phyloP scores from a whole-genome alignment of 495 filamentous ascomycete genomes.

The Coniosporium apollinis region DNA sequence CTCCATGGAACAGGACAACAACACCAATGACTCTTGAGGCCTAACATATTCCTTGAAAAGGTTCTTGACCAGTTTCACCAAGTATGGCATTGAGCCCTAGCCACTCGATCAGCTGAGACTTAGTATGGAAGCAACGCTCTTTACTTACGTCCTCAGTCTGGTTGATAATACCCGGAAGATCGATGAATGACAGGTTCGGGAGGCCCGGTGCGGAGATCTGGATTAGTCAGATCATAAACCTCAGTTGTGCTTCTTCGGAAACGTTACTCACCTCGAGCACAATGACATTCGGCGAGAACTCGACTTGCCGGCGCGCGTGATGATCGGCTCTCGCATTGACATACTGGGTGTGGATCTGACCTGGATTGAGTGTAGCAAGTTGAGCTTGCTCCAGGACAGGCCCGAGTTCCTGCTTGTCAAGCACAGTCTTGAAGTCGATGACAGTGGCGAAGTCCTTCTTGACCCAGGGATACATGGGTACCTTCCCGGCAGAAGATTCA shows the following conservation, averaged over 20 bases:
- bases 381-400: slow-evolving; percentile 51
- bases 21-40: slow-evolving; percentile 47
- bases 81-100: slow-evolving; percentile 38
- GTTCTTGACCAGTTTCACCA: slow-evolving; percentile 50
- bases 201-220: slow-evolving; percentile 47
- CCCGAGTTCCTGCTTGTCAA: slow-evolving; percentile 33
- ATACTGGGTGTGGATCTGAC: slow-evolving; percentile 26
- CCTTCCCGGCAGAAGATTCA: slow-evolving; percentile 14
- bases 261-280: slow-evolving; percentile 34
- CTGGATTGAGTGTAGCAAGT: slow-evolving; percentile 51
- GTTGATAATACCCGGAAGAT: slow-evolving; percentile 65
- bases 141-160: slow-evolving; percentile 30
- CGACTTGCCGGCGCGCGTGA: slow-evolving; percentile 26
- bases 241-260: too few relatives aligned
- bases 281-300: slow-evolving; percentile 67
- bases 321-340: slow-evolving; percentile 26
- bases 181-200: slow-evolving; percentile 59
- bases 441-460: slow-evolving; percentile 20
- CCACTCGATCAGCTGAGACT: neutral
- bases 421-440: slow-evolving; percentile 26
- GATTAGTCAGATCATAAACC: too few relatives aligned
- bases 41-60: slow-evolving; percentile 50
- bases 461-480: slow-evolving; percentile 32
- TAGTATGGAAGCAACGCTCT: too few relatives aligned
- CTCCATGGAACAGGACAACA: slow-evolving; percentile 61